These are phyloP conservation scores for Pythium brassicae DNA, from an alignment of 352 stramenopile genomes.

Conservation along the genomic window DNA sequence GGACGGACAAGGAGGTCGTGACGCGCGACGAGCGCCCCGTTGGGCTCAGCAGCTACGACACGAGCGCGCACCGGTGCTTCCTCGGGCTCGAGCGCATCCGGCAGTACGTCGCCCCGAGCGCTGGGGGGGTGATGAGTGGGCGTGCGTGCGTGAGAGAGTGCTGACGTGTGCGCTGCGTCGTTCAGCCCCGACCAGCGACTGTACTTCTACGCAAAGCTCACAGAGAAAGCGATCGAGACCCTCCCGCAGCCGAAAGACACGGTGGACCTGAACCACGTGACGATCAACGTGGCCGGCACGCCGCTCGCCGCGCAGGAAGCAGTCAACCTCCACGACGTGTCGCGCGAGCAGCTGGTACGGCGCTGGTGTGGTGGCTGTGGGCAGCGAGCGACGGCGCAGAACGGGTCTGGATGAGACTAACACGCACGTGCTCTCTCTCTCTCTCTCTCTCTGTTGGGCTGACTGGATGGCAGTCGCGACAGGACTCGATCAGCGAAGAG, in stretches of 20 bases:
- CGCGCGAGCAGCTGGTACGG: conserved; percentile 5
- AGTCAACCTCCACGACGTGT: conserved; percentile 16
- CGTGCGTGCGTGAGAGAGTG: too few species aligned
- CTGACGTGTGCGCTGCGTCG: conserved; percentile 5
- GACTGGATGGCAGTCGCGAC: conserved; percentile 28
- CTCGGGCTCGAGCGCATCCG: conserved; percentile 80
- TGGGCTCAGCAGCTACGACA: conserved; percentile 81
- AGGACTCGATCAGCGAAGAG: conserved; percentile 61
- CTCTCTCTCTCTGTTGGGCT: too few species aligned
- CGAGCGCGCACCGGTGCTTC: conserved; percentile 76
- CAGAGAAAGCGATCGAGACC: conserved; percentile 67
- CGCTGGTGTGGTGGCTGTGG: too few species aligned
- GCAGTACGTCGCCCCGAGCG: too few species aligned
- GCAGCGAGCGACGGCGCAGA: too few species aligned
- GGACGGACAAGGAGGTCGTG: conserved; percentile 85
- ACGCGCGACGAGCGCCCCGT: conserved; percentile 73
- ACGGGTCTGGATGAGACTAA: too few species aligned
- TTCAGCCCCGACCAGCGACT: conserved; percentile 52
- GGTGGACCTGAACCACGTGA: conserved; percentile 58
- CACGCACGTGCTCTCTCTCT: background rate
- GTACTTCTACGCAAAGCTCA: conserved; percentile 82
- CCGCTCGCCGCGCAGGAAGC: conserved; percentile 10
- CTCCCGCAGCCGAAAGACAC: conserved; percentile 49
- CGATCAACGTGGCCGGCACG: conserved; percentile 60
- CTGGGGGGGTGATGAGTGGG: too few species aligned